Percentiles rank a stretch among this genome's conserved stretches.
These are phyloP conservation scores for Phytophthora pini DNA, from an alignment of 352 stramenopile genomes.

Conservation along the genomic window DNA sequence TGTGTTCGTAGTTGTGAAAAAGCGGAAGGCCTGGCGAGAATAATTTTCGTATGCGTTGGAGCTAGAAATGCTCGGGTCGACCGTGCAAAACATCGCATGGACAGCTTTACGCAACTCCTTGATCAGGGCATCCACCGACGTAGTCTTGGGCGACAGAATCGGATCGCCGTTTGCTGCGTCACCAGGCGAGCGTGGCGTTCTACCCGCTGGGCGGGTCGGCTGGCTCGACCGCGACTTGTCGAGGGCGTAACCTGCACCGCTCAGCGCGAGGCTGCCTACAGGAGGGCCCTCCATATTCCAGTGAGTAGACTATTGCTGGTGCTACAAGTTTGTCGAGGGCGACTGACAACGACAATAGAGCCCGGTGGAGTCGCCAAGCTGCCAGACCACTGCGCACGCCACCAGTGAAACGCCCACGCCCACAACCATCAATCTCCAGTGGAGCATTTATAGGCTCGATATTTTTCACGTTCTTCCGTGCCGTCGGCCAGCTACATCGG, in stretches of 20 bases:
- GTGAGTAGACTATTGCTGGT: constrained; percentile 23
- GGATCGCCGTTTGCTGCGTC: constrained; percentile 13
- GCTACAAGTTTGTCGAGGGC: constrained; percentile 12
- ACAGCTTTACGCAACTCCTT: constrained; percentile 58
- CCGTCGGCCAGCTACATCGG: constrained; percentile 1
- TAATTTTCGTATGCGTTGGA: constrained; percentile 64
- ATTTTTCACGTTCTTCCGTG: constrained; percentile 13
- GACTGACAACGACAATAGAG: constrained; percentile 22
- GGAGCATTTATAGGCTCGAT: constrained; percentile 24
- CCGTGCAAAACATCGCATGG: constrained; percentile 52
- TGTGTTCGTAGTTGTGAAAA: constrained; percentile 80
- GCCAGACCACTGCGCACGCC: constrained; percentile 10
- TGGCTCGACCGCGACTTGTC: constrained; percentile 18
- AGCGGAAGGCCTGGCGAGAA: constrained; percentile 71
- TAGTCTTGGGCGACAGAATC: constrained; percentile 24
- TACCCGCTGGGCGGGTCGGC: constrained; percentile 8
- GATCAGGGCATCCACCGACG: constrained; percentile 54
- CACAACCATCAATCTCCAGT: constrained; percentile 1
- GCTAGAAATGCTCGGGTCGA: constrained; percentile 44
- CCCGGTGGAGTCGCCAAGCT: neutral
- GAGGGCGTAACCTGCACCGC: constrained; percentile 46
- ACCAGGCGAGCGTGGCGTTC: constrained; percentile 8
- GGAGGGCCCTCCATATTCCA: constrained; percentile 37
- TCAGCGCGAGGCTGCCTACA: constrained; percentile 41
- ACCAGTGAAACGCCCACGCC: constrained; percentile 26